phyloP scores from a whole-genome alignment of 2,329 filamentous ascomycete genomes.

The Phymatotrichopsis omnivora region DNA sequence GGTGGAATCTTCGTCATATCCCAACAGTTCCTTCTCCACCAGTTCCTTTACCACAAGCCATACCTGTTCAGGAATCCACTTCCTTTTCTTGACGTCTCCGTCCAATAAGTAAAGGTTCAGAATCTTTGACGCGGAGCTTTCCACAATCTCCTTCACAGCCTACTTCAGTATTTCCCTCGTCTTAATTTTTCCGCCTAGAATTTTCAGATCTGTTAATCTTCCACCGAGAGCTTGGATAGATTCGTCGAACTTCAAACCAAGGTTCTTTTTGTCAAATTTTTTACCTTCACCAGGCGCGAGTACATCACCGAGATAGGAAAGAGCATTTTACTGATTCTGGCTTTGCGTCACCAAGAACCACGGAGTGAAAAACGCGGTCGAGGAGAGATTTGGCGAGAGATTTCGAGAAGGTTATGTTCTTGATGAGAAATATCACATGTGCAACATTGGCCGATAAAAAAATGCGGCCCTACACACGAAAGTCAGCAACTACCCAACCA shows the following conservation, averaged over 20 bases:
- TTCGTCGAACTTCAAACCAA: slow-evolving; percentile 54
- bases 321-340: slow-evolving; percentile 81
- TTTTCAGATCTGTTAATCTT: slow-evolving; percentile 89
- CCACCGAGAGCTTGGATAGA: slow-evolving; percentile 78
- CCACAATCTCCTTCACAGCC: slow-evolving; percentile 79
- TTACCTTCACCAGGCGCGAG: not conserved
- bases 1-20: slow-evolving; percentile 75
- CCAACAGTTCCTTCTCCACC: slow-evolving; percentile 53
- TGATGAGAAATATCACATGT: slow-evolving; percentile 89
- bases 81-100: slow-evolving; percentile 40
- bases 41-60: slow-evolving; percentile 80
- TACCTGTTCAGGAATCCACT: slow-evolving; percentile 76
- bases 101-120: slow-evolving; percentile 83
- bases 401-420: slow-evolving; percentile 80
- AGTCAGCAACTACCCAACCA: too few species aligned
- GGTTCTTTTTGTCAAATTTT: slow-evolving; percentile 26
- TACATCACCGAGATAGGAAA: slow-evolving; percentile 60
- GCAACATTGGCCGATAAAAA: slow-evolving; percentile 80
- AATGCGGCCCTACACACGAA: slow-evolving; percentile 51
- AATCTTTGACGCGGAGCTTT: slow-evolving; percentile 80
- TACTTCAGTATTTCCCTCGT: slow-evolving; percentile 71
- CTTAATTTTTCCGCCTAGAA: slow-evolving; percentile 80
- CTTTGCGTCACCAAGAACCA: slow-evolving; percentile 76
- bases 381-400: slow-evolving; percentile 77
- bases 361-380: slow-evolving; percentile 78